Conservation (phyloP, 2,329 filamentous ascomycete genomes). For the Chrysoporthe deuterocubensis region DNA sequence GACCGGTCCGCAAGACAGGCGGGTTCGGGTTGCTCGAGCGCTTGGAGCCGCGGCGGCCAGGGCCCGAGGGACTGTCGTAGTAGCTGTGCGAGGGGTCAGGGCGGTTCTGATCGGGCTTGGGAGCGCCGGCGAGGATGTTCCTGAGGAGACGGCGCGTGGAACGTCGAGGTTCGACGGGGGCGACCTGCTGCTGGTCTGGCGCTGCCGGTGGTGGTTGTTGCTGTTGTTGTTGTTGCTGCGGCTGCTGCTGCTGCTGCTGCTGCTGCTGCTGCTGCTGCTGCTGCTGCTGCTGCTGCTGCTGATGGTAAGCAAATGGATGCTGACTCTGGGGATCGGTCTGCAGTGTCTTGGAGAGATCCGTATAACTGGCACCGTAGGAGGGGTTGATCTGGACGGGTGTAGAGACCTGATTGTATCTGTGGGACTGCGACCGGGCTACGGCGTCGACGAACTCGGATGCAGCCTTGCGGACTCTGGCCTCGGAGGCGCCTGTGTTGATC, state of each 20-base stretch:
- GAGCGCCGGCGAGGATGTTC: slow-evolving; percentile 53
- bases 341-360: slow-evolving; percentile 24
- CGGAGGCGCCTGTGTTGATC: slow-evolving; percentile 34
- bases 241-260: too few relatives aligned
- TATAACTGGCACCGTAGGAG: slow-evolving; percentile 27
- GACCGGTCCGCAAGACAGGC: slow-evolving; percentile 47
- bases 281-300: slow-evolving; percentile 23
- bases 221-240: slow-evolving; percentile 30
- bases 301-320: slow-evolving; percentile 24
- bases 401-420: slow-evolving; percentile 46
- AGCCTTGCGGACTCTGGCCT: slow-evolving; percentile 41
- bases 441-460: slow-evolving; percentile 51
- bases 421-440: slow-evolving; percentile 56
- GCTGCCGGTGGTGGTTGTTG: slow-evolving; percentile 36
- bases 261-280: slow-evolving; percentile 31
- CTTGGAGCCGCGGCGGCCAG: slow-evolving; percentile 62
- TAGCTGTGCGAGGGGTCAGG: slow-evolving; percentile 38
- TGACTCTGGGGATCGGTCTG: slow-evolving; percentile 18
- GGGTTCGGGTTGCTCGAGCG: slow-evolving; percentile 54
- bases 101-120: slow-evolving; percentile 33
- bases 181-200: slow-evolving; percentile 36
- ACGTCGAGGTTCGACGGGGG: slow-evolving; percentile 47
- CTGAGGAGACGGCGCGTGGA: slow-evolving; percentile 59
- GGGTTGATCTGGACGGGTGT: slow-evolving; percentile 31
- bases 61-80: slow-evolving; percentile 54